phyloP scores from a whole-genome alignment of 2,329 filamentous ascomycete species.

The Didymella keratinophila region DNA sequence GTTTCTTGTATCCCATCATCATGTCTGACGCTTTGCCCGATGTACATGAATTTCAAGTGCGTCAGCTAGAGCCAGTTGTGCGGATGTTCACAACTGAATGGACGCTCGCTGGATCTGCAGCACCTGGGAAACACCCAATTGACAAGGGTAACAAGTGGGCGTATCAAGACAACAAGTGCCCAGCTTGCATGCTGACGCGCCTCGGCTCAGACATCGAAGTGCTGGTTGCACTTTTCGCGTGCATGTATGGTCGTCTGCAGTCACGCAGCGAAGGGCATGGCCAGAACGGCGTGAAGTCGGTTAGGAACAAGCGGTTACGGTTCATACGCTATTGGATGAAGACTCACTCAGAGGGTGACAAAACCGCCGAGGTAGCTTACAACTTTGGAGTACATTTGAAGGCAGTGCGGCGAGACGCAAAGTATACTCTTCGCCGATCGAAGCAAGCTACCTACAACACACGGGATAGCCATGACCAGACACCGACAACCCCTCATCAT shows the following conservation, averaged over 20 bases:
- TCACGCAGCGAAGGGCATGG: slow-evolving; percentile 13
- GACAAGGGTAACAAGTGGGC: slow-evolving; percentile 26
- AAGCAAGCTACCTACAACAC: not conserved
- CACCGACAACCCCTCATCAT: not conserved
- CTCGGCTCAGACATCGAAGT: slow-evolving; percentile 37
- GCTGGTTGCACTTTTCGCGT: slow-evolving; percentile 36
- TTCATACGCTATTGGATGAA: slow-evolving; percentile 40
- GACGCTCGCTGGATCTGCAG: slow-evolving; percentile 22
- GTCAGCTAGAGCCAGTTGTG: slow-evolving; percentile 42
- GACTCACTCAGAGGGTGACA: slow-evolving; percentile 16
- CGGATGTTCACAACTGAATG: slow-evolving; percentile 38
- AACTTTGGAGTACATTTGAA: slow-evolving; percentile 36
- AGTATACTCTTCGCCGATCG: not conserved
- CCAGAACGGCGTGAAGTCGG: slow-evolving; percentile 16
- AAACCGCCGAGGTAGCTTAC: slow-evolving; percentile 26
- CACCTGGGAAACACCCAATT: slow-evolving; percentile 30
- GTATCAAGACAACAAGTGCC: slow-evolving; percentile 35
- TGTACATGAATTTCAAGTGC: slow-evolving; percentile 25
- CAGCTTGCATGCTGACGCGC: slow-evolving; percentile 43
- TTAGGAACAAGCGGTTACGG: slow-evolving; percentile 32
- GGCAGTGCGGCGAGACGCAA: slow-evolving; percentile 13
- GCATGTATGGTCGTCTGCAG: slow-evolving; percentile 34
- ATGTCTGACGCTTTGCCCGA: slow-evolving; percentile 27
- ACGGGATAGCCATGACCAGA: not conserved
- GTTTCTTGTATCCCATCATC: slow-evolving; percentile 39